phyloP scores from a whole-genome alignment of 768 basidiomycete genomes.

The Dacryopinax primogenitus region DNA sequence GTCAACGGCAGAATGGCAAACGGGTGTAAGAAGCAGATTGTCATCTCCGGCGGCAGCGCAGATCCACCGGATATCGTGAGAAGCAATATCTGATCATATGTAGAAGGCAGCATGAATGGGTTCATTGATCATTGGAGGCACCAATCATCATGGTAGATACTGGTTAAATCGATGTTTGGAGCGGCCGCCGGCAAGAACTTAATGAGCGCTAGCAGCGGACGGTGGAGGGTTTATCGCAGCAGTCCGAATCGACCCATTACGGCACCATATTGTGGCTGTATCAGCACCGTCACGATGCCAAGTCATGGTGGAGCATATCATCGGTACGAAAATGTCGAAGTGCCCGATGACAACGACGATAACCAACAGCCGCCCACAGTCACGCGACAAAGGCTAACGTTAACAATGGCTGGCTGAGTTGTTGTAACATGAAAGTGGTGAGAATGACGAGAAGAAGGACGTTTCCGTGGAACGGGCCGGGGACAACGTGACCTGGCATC shows the following conservation, averaged over 20 bases:
- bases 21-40: too few species aligned
- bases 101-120: too few species aligned
- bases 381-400: neutral
- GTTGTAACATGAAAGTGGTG: neutral
- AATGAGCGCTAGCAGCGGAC: neutral
- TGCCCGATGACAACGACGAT: neutral
- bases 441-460: neutral
- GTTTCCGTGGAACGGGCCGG: neutral
- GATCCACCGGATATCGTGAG: too few species aligned
- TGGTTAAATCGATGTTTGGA: neutral
- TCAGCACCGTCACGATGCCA: neutral
- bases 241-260: neutral
- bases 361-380: neutral
- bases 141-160: too few species aligned
- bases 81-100: too few species aligned
- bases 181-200: neutral
- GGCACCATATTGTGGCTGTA: neutral
- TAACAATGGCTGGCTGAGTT: too few species aligned
- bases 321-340: neutral
- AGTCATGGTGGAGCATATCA: neutral
- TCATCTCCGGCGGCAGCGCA: too few species aligned
- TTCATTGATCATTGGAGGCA: too few species aligned
- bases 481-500: neutral
- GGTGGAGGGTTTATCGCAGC: neutral
- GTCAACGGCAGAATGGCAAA: too few species aligned